Evolutionary conservation across 345 rosid species (phyloP), one percentile per base, ranked within the genome.

Genomic region (Euclidium syriacum): DNA sequence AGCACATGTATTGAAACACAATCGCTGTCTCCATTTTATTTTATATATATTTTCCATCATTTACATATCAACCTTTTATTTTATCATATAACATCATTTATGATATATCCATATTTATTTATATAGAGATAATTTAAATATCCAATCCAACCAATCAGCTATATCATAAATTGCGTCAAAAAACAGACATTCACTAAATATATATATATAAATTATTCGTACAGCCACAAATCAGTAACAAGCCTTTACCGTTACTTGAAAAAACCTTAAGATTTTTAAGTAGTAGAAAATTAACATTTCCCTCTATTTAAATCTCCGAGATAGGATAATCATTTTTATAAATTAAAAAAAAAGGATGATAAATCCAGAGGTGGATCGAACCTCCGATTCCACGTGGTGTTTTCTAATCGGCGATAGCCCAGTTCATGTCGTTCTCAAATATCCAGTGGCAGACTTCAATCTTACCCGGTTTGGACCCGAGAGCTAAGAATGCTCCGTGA

Each of bases 361-460:
- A 53, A 29, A 44, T 44, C 57, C 43, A 2, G 48, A 51, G 40
- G 61, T 12, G 41, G 53, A 35, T 62, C 27, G 69, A 44, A 48
- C 64, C 29, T 61, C 55, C 60, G 66, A 53, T 48, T 52, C 52
- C 25, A 15, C 16, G 35, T 35, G n/a, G 55, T 33, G 52, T 34
- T 40, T 0, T 25, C 46, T 40, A 73, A 67, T 83, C 87, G 0
- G 87, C 85, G 10, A 56, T 47, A 1, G 84, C 72, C 96, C 95
- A 86, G 33, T 84, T 89, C 86, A 86, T 58, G 53, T 89, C 95
- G 68, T 84, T 86, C 74, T 89, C 85, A 48, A 84, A 89, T 20
- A 89, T 89, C 96, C 96, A 89, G 62, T 89, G 96, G 20, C 96
- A 89, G 1, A 86, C 89, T 65, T 89, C 95, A 16, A 82, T 83